Conservation (phyloP, 352 stramenopile genomes). For the Pythium dissotocum region DNA sequence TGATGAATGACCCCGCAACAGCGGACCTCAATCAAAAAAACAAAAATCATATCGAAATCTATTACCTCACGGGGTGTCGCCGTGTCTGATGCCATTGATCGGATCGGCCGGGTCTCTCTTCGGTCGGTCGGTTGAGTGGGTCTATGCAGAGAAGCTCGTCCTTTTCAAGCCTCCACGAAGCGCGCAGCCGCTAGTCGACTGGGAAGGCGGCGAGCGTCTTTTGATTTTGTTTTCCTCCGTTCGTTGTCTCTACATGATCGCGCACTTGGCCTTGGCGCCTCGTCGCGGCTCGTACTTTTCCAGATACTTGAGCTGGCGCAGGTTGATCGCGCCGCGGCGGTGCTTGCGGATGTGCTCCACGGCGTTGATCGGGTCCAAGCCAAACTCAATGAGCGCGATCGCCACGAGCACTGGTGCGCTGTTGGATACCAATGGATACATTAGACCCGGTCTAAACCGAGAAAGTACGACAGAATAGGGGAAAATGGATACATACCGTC, state of each 20-base stretch:
- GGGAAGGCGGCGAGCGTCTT: not conserved
- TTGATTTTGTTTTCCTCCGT: not conserved
- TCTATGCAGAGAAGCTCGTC: constrained; percentile 5
- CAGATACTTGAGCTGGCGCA: constrained; percentile 97
- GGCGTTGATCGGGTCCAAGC: constrained; percentile 94
- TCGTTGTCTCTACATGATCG: constrained; percentile 74
- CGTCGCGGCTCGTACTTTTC: constrained; percentile 92
- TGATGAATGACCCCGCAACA: too few relatives aligned
- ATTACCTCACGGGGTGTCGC: not conserved
- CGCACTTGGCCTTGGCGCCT: constrained; percentile 76
- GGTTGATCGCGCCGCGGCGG: constrained; percentile 96
- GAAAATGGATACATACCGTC: constrained; percentile 54
- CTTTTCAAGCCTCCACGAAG: not conserved
- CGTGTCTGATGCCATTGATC: not conserved
- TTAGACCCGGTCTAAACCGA: not conserved
- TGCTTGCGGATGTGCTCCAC: constrained; percentile 96
- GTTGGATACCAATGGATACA: constrained; percentile 13
- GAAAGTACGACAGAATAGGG: not conserved
- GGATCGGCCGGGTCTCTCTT: not conserved
- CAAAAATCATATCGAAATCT: constrained; percentile 1
- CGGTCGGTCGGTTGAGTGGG: not conserved
- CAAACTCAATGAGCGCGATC: constrained; percentile 97
- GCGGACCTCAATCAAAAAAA: not conserved
- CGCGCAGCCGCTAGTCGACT: not conserved
- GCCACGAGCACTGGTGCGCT: constrained; percentile 96